Evolutionary conservation across 73 alveolate species (phyloP), one percentile per base, ranked within the genome.

Genomic region (Paramecium bursaria): DNA sequence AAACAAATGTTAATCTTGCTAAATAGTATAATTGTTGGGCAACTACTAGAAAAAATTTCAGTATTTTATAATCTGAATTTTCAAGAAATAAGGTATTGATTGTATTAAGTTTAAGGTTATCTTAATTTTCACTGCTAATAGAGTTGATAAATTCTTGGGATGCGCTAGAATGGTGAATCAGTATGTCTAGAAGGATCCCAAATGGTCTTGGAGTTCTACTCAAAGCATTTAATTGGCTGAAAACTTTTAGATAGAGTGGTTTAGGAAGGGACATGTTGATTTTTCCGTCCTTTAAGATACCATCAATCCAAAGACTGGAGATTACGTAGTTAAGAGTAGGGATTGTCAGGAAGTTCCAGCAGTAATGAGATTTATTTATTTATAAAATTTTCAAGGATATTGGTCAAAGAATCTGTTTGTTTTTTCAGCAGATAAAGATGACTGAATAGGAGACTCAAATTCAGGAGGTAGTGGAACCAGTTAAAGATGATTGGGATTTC

Each of bases 321-420:
- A 67, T 42, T 47, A 39, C 3, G 82, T 67, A 3, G 44, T 67
- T 21, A 67, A 57, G 46, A 67, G 82, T 27, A 67, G 44, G 27
- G 82, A 67, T 67, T 67, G 82, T 42, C 44, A 67, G 44, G 82
- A 67, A 67, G 82, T 67, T 31, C 82, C 82, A 67, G 82, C 82
- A 39, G 82, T 67, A 67, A 67, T 67, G 82, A 67, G 33, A 42
- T 47, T 67, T n/a, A n/a, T 25, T 33, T 57, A 67, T 67, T 33
- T 25, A 67, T 67, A 25, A 39, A 39, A 31, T 33, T 33, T 67
- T 39, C 33, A 42, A 67, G 60, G 82, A 67, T 67, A 39, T 67
- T 67, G 82, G 60, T 67, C 82, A 67, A 42, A 42, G 82, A 11
- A 67, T 67, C 26, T 67, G 61, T 42, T 57, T 67, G 44, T 42